A percentile compares a stretch with the other conserved stretches of the same genome.
phyloP scores from a whole-genome alignment of 208 protist genomes.

The Crithidia sp. region DNA sequence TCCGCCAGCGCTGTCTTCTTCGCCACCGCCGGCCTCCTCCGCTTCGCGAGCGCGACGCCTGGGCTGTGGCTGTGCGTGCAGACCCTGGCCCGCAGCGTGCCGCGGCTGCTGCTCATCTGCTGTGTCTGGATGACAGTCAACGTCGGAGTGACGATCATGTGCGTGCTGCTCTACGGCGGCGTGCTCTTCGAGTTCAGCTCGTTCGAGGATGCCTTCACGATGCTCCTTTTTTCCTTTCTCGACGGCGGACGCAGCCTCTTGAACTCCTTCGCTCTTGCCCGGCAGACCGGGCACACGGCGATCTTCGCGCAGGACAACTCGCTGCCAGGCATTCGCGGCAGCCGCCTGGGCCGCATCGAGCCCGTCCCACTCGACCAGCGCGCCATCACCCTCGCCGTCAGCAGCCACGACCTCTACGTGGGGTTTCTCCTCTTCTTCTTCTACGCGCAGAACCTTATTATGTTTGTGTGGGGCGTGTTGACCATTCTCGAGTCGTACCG shows the following conservation, averaged over 20 bases:
- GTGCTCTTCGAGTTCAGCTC: constrained; percentile 20
- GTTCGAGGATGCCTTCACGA: constrained; percentile 15
- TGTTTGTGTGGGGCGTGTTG: constrained; percentile 23
- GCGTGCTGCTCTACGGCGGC: constrained; percentile 21
- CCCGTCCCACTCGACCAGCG: constrained; percentile 16
- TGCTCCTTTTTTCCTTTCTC: constrained; percentile 10
- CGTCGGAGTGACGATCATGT: constrained; percentile 15
- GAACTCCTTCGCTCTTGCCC: constrained; percentile 7
- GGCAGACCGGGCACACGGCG: constrained; percentile 12
- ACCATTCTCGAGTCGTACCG: constrained; percentile 33
- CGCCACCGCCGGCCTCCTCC: constrained; percentile 8
- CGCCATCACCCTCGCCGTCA: constrained; percentile 6
- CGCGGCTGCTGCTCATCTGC: constrained; percentile 8
- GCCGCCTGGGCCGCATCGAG: constrained; percentile 11
- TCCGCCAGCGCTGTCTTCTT: constrained; percentile 17
- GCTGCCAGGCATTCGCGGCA: constrained; percentile 17
- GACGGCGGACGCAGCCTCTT: constrained; percentile 22
- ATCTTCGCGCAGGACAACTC: constrained; percentile 16
- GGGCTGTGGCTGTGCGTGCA: constrained; percentile 19
- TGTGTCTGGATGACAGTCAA: constrained; percentile 17
- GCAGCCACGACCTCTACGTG: constrained; percentile 1
- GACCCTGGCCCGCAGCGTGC: constrained; percentile 7
- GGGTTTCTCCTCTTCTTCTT: constrained; percentile 24
- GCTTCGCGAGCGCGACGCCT: constrained; percentile 17
- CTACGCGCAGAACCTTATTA: constrained; percentile 22